Evolutionary conservation across 176 grass and related monocot genomes (phyloP).

Genomic region (Carex kokanica): DNA sequence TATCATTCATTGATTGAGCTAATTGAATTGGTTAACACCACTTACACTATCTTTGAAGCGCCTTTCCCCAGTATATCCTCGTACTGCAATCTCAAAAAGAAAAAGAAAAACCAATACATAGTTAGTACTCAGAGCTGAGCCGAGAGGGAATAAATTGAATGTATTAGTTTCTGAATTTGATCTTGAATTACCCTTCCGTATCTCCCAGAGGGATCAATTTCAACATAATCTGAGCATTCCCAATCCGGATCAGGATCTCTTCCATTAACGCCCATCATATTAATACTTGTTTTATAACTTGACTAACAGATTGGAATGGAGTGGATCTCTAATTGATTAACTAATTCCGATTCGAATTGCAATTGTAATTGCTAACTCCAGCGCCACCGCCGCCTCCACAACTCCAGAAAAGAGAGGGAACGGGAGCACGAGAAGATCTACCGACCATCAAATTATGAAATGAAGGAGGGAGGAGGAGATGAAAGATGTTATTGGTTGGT

Average conservation of each 20-base stretch:
- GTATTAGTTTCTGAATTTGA: no score
- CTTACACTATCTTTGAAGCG: constrained; percentile 96
- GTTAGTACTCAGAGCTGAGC: no score
- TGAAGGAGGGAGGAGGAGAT: no score
- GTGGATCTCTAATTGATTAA: no score
- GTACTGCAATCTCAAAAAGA: constrained; percentile 38
- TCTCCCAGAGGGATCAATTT: constrained; percentile 83
- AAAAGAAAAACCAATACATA: neutral
- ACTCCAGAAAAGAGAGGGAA: neutral
- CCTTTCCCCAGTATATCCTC: constrained; percentile 88
- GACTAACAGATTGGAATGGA: neutral
- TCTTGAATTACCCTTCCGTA: constrained; percentile 71
- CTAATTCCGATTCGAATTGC: no score
- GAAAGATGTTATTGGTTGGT: no score
- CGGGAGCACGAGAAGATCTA: neutral
- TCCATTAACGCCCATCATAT: constrained; percentile 44
- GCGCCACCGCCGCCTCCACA: no score
- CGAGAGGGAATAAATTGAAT: no score
- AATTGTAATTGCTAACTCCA: no score
- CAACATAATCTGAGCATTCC: constrained; percentile 59
- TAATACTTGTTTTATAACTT: neutral
- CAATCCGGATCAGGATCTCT: constrained; percentile 13
- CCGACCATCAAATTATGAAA: no score
- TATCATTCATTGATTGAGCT: neutral
- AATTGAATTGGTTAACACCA: constrained; percentile 22